Evolutionary conservation across 2,329 filamentous ascomycete species (phyloP).

Genomic region (Microdochium nivale): DNA sequence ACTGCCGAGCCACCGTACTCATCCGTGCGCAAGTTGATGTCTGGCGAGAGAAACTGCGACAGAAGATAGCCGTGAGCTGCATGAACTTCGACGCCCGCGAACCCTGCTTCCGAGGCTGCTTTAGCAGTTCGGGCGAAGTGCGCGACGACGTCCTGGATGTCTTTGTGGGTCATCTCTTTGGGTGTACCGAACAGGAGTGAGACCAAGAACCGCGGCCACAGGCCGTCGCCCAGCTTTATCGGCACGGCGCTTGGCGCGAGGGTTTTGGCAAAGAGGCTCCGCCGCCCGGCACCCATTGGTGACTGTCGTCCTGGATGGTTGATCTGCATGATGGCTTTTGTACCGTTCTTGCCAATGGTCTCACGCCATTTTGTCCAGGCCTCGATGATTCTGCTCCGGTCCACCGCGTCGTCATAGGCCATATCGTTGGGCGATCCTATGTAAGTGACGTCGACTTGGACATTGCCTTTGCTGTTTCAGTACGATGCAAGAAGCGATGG

Average conservation of each 20-base stretch:
- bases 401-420: conserved; percentile 20
- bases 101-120: conserved; percentile 34
- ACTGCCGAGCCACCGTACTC: conserved; percentile 41
- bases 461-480: conserved; percentile 3
- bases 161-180: conserved; percentile 42
- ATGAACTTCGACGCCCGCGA: conserved; percentile 34
- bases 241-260: conserved; percentile 34
- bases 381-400: conserved; percentile 16
- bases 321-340: conserved; percentile 33
- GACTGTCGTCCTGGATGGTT: conserved; percentile 39
- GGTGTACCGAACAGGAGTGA: conserved; percentile 42
- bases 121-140: conserved; percentile 45
- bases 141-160: conserved; percentile 43
- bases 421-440: conserved; percentile 26
- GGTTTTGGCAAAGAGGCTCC: conserved; percentile 25
- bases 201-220: conserved; percentile 21
- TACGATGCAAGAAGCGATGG: background rate
- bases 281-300: conserved; percentile 25
- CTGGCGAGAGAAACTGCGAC: conserved; percentile 41
- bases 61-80: conserved; percentile 48
- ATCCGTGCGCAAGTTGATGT: conserved; percentile 41
- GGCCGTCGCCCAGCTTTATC: conserved; percentile 28
- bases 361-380: conserved; percentile 29
- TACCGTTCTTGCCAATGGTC: conserved; percentile 19
- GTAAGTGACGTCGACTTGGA: conserved; percentile 23